Base-by-base conservation (phyloP, 2,329 filamentous ascomycete species). In the Phyllachora maydis region DNA sequence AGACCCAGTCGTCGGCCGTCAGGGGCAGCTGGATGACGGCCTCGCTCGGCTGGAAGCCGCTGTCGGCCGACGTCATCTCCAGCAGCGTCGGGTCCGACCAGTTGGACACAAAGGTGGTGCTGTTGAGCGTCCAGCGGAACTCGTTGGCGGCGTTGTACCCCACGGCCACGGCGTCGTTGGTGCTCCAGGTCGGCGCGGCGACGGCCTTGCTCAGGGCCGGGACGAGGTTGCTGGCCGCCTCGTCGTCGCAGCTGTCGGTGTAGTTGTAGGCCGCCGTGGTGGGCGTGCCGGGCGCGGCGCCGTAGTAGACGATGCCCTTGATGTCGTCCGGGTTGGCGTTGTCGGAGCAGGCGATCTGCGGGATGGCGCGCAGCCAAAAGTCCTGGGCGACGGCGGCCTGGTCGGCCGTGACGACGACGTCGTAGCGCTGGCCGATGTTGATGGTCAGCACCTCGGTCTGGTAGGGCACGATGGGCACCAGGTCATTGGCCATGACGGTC, bases 391-490 rank as follows among this genome's bases (percentile, higher is more conserved):
- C n/a, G 4, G 19, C 14, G 6, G 26, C 28, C 9, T 16, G 14
- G 20, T 29, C 25, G 3, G 32, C 32, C 20, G 28, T 27, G 7
- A 34, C 29, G 10, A 34, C 26, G 6, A 34, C 26, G 18, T 34
- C 32, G 22, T 30, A 31, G 10, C 32, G 26, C 32, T 41, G 35
- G 12, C 52, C 51, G 32, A 56, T 54, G 5, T 41, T 47, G 16
- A 59, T 38, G 14, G 43, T 44, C 4, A 65, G 20, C n/a, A 43
- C 41, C 0, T 49, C 46, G 1, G 62, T 54, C 1, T 42, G 39
- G 28, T 56, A 70, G 0, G 65, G 65, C 11, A 49, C 34, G 13
- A 71, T 50, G 2, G 64, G 60, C 0, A 70, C 58, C 4, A 69
- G 42, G 27, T 69, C 66, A 8, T 42, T 45, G 1, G 55, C 49